phyloP scores from a whole-genome alignment of 768 basidiomycete genomes.

The Trichaptum fuscoviolaceum region DNA sequence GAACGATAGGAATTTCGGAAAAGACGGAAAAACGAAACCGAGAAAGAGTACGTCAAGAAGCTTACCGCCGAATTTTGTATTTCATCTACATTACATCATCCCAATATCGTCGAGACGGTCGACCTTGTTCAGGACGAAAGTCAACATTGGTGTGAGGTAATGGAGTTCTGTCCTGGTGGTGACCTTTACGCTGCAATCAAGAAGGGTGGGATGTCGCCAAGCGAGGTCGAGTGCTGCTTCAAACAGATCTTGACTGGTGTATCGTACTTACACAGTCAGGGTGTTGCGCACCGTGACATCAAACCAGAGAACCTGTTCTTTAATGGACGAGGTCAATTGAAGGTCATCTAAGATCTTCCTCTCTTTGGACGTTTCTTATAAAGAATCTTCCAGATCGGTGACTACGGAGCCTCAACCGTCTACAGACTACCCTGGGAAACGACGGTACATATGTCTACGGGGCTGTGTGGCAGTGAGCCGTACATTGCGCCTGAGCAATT shows the following conservation, averaged over 20 bases:
- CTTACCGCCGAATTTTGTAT: constrained; percentile 99
- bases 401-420: constrained; percentile 98
- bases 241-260: constrained; percentile 91
- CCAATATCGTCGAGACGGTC: constrained; percentile 96
- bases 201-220: constrained; percentile 87
- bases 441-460: constrained; percentile 95
- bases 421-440: constrained; percentile 98
- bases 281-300: constrained; percentile 96
- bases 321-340: constrained; percentile 86
- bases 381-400: constrained; percentile 66
- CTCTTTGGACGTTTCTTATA: neutral
- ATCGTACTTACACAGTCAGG: constrained; percentile 89
- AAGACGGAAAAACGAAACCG: constrained; percentile 94
- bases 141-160: constrained; percentile 98
- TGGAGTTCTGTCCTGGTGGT: constrained; percentile 99
- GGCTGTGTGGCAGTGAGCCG: constrained; percentile 94
- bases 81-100: constrained; percentile 89
- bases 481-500: constrained; percentile 99
- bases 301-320: constrained; percentile 98
- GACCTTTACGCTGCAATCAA: constrained; percentile 99
- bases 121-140: constrained; percentile 98
- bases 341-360: constrained; percentile 46
- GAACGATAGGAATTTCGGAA: constrained; percentile 87
- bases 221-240: constrained; percentile 96
- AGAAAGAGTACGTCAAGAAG: constrained; percentile 99